Percentiles rank a stretch among this genome's conserved stretches.
Conservation (phyloP, 371 early-diverging fungal genomes). For the Mucor racemosus region DNA sequence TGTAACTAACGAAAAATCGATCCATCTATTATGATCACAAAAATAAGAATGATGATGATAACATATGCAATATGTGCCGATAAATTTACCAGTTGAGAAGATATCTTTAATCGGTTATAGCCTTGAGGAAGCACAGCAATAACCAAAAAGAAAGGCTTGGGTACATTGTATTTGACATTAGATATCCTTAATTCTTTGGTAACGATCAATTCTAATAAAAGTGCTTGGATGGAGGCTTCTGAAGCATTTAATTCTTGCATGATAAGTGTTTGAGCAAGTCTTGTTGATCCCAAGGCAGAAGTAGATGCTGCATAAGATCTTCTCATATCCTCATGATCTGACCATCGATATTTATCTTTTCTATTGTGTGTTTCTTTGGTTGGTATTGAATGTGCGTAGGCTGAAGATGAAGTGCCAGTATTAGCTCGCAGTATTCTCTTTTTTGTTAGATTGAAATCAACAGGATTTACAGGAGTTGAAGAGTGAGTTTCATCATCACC, state of each 20-base stretch:
- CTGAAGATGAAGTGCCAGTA: neutral
- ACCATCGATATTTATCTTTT: constrained; percentile 21
- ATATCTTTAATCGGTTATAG: constrained; percentile 28
- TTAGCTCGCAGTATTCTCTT: constrained; percentile 13
- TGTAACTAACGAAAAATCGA: constrained; percentile 58
- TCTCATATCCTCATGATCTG: constrained; percentile 27
- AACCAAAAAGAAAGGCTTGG: constrained; percentile 53
- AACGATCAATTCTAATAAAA: constrained; percentile 57
- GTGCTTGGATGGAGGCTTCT: constrained; percentile 49
- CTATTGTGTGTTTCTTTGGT: constrained; percentile 11
- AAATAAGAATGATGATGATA: neutral
- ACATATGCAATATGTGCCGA: neutral
- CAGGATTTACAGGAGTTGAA: constrained; percentile 47
- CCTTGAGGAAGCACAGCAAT: constrained; percentile 42
- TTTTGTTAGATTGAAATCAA: constrained; percentile 43
- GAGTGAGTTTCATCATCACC: constrained; percentile 14
- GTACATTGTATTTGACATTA: constrained; percentile 53
- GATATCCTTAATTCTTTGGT: constrained; percentile 56
- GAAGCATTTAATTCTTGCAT: constrained; percentile 51
- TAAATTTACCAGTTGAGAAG: constrained; percentile 38
- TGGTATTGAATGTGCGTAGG: constrained; percentile 2
- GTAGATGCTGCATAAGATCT: constrained; percentile 14
- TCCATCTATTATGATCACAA: constrained; percentile 42
- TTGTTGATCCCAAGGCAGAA: constrained; percentile 19
- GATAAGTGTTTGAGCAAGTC: constrained; percentile 53